Conservation (phyloP, 345 rosid species). For the Arabidopsis thaliana region DNA sequence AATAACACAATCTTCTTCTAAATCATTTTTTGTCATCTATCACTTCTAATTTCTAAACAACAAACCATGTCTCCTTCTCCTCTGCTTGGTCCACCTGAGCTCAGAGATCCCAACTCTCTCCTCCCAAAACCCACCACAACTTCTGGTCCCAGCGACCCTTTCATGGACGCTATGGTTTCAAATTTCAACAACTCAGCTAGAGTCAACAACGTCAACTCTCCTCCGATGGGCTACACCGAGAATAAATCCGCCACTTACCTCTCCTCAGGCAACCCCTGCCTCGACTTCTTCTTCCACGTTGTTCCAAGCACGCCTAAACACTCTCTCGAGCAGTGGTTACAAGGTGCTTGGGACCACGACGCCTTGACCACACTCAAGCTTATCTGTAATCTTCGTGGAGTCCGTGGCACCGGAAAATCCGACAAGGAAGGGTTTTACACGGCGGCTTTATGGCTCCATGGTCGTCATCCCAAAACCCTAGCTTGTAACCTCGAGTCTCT, state of each 20-base stretch:
- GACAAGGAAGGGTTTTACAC: slow-evolving; percentile 72
- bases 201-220: background rate
- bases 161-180: slow-evolving; percentile 50
- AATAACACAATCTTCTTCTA: background rate
- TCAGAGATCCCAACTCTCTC: slow-evolving; percentile 28
- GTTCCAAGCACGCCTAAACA: slow-evolving; percentile 56
- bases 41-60: background rate
- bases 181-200: slow-evolving; percentile 45
- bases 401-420: slow-evolving; percentile 67
- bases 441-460: slow-evolving; percentile 65
- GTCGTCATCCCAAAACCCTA: slow-evolving; percentile 63
- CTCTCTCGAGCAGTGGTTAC: slow-evolving; percentile 40
- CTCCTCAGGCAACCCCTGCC: slow-evolving; percentile 59
- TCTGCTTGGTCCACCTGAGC: slow-evolving; percentile 58
- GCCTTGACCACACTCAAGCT: slow-evolving; percentile 63
- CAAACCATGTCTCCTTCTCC: slow-evolving; percentile 44
- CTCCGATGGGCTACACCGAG: slow-evolving; percentile 54
- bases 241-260: slow-evolving; percentile 51
- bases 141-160: slow-evolving; percentile 36
- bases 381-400: slow-evolving; percentile 70
- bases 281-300: slow-evolving; percentile 66
- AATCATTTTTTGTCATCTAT: background rate
- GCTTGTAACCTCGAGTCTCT: slow-evolving; percentile 55
- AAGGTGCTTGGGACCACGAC: slow-evolving; percentile 54
- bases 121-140: background rate